These are phyloP conservation scores for Kluyveromyces sp. DNA, from an alignment of 1,139 yeast genomes.

Conservation along the genomic window DNA sequence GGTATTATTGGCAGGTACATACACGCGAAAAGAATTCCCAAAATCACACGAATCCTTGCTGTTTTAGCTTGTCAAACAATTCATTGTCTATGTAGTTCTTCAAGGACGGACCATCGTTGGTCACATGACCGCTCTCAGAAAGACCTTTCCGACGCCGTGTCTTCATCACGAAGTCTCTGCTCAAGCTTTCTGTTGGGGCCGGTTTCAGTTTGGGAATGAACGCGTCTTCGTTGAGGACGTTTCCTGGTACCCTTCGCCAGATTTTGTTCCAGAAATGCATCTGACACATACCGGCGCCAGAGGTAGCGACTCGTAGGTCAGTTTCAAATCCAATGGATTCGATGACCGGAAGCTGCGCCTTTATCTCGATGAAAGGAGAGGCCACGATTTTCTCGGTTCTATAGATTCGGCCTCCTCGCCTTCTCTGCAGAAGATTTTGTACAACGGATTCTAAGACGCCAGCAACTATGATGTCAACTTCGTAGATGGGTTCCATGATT, in stretches of 20 bases:
- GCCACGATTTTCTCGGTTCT: slow-evolving; percentile 59
- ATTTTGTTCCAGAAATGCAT: slow-evolving; percentile 46
- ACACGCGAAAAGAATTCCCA: too few relatives aligned
- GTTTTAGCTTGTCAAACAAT: slow-evolving; percentile 47
- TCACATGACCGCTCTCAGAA: slow-evolving; percentile 48
- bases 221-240: slow-evolving; percentile 68
- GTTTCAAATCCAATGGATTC: slow-evolving; percentile 88
- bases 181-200: slow-evolving; percentile 61
- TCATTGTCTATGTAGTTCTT: slow-evolving; percentile 63
- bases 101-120: slow-evolving; percentile 68
- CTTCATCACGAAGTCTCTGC: slow-evolving; percentile 84
- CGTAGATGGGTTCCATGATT: slow-evolving; percentile 75
- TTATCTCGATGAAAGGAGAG: slow-evolving; percentile 56
- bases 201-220: slow-evolving; percentile 66
- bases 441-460: slow-evolving; percentile 42
- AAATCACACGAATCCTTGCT: slow-evolving; percentile 41
- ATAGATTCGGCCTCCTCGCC: slow-evolving; percentile 60
- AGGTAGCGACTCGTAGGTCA: slow-evolving; percentile 69
- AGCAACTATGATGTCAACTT: slow-evolving; percentile 53
- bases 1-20: too few relatives aligned
- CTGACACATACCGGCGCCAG: slow-evolving; percentile 71
- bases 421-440: slow-evolving; percentile 45
- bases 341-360: slow-evolving; percentile 74
- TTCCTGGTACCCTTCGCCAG: slow-evolving; percentile 86
- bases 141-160: slow-evolving; percentile 84